Evolutionary conservation across 495 filamentous ascomycete genomes (phyloP).

Genomic region (Talaromyces adpressus): DNA sequence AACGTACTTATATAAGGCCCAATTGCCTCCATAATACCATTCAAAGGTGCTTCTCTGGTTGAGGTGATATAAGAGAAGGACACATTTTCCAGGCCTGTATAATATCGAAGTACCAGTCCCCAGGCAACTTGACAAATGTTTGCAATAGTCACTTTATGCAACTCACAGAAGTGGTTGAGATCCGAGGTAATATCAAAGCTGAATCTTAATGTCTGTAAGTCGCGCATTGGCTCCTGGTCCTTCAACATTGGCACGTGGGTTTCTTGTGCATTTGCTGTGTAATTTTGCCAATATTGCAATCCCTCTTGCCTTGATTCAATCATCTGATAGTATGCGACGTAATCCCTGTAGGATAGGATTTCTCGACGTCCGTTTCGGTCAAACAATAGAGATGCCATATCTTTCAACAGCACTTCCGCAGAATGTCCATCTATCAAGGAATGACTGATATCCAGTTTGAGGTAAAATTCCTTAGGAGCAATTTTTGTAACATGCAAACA

Average conservation of each 20-base stretch:
- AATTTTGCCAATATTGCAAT: not conserved
- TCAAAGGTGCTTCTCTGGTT: conserved; percentile 16
- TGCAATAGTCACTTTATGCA: conserved; percentile 14
- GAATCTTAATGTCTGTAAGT: conserved; percentile 8
- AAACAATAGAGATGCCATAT: not conserved
- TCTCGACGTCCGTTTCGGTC: conserved; percentile 9
- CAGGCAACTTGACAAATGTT: conserved; percentile 38
- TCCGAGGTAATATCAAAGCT: conserved; percentile 16
- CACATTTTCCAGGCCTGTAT: conserved; percentile 45
- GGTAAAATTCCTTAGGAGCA: conserved; percentile 14
- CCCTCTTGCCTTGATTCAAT: not conserved
- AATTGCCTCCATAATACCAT: conserved; percentile 19
- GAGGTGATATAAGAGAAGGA: conserved; percentile 8
- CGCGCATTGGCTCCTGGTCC: not conserved
- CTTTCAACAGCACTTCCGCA: conserved; percentile 11
- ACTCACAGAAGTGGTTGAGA: conserved; percentile 14
- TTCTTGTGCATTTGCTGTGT: not conserved
- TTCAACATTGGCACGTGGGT: not conserved
- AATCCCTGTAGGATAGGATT: conserved; percentile 11
- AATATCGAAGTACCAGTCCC: conserved; percentile 35
- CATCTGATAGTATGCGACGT: not conserved
- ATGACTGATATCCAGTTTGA: conserved; percentile 39
- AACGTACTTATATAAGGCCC: conserved; percentile 31
- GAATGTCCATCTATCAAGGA: conserved; percentile 24
- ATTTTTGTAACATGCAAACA: conserved; percentile 24